Evolutionary conservation across 352 stramenopile species (phyloP).

Genomic region (Phytophthora boehmeriae): DNA sequence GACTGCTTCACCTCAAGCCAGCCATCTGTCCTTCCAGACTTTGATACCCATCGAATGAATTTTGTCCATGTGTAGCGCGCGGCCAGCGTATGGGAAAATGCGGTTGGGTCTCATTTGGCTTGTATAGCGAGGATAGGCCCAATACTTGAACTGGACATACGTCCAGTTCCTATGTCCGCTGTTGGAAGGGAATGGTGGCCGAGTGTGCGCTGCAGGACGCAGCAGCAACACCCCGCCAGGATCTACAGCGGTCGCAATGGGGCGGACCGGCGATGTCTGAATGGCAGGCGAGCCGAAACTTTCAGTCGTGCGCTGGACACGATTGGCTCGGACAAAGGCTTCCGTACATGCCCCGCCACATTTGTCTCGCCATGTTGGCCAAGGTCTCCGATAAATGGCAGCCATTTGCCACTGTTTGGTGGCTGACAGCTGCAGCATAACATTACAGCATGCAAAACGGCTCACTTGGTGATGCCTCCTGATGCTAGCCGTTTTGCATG

Average conservation of each 20-base stretch:
- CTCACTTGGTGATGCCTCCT: too few species aligned
- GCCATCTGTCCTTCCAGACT: neutral
- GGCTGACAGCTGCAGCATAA: too few species aligned
- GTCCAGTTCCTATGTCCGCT: conserved; percentile 1
- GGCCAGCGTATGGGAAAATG: conserved; percentile 16
- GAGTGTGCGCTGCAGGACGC: too few species aligned
- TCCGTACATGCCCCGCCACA: too few species aligned
- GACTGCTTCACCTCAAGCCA: conserved; percentile 3
- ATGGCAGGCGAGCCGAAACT: too few species aligned
- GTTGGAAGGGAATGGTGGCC: neutral
- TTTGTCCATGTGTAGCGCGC: conserved; percentile 16
- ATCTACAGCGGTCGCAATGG: neutral
- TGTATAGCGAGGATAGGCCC: conserved; percentile 1
- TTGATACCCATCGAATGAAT: conserved; percentile 23
- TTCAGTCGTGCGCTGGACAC: too few species aligned
- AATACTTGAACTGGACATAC: conserved; percentile 2
- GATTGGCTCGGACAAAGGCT: too few species aligned
- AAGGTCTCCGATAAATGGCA: conserved; percentile 7
- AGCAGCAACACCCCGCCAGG: neutral
- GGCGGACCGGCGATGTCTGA: too few species aligned
- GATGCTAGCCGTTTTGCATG: too few species aligned
- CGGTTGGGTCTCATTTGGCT: neutral
- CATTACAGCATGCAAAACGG: too few species aligned
- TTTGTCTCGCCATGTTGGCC: conserved; percentile 1
- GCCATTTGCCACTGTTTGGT: neutral